A percentile compares a stretch with the other conserved stretches of the same genome.
phyloP scores from a whole-genome alignment of 2,329 filamentous ascomycete species.

The Chrysoporthe puriensis region DNA sequence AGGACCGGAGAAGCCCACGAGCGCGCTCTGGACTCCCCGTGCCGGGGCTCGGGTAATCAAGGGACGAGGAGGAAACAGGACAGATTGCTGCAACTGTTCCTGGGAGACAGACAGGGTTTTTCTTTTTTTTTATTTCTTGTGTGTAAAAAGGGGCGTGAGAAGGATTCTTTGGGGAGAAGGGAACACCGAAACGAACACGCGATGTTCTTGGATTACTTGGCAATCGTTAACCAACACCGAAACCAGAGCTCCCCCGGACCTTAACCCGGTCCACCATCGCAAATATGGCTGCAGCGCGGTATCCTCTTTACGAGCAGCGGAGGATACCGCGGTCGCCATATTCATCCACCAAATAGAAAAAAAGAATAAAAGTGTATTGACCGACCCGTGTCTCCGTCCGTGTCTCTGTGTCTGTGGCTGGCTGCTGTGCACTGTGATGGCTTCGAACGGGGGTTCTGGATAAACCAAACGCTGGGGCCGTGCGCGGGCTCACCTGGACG shows the following conservation, averaged over 20 bases:
- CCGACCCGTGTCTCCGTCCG: background rate
- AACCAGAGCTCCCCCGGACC: conserved; percentile 15
- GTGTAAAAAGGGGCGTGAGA: conserved; percentile 25
- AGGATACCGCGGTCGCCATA: conserved; percentile 9
- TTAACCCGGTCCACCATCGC: conserved; percentile 16
- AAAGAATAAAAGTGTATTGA: conserved; percentile 1
- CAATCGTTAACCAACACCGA: conserved; percentile 10
- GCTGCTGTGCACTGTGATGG: background rate
- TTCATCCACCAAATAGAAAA: conserved; percentile 11
- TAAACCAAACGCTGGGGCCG: too few species aligned
- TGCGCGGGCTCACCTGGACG: too few species aligned
- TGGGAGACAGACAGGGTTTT: conserved; percentile 14
- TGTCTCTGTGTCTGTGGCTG: background rate
- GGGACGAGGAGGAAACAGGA: conserved; percentile 18
- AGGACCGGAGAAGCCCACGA: conserved; percentile 5
- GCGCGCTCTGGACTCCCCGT: conserved; percentile 6
- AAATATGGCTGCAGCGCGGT: conserved; percentile 23
- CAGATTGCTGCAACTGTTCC: conserved; percentile 21
- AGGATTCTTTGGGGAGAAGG: conserved; percentile 11
- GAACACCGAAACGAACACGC: conserved; percentile 16
- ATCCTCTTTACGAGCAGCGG: conserved; percentile 17
- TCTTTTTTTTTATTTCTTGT: conserved; percentile 26
- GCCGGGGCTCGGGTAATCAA: background rate
- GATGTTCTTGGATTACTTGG: conserved; percentile 23
- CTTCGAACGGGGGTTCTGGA: too few species aligned